These are phyloP conservation scores for Suillus weaverae DNA, from an alignment of 768 basidiomycete species.

Conservation along the genomic window DNA sequence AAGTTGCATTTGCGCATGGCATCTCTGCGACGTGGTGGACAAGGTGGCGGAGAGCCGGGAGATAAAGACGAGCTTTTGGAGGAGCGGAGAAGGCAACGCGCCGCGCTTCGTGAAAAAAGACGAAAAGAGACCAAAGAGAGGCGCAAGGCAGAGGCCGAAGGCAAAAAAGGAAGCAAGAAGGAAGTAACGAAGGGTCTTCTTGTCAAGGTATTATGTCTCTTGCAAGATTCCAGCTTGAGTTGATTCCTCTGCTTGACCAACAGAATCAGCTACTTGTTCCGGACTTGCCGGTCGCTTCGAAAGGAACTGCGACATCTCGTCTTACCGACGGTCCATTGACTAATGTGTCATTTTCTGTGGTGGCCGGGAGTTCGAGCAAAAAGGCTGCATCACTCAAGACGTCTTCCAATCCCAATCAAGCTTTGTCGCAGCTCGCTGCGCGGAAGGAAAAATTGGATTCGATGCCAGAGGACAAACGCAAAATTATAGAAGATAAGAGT, in stretches of 20 bases:
- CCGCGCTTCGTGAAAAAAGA: conserved; percentile 80
- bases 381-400: conserved; percentile 60
- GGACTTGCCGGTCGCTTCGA: conserved; percentile 37
- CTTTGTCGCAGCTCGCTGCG: conserved; percentile 74
- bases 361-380: conserved; percentile 52
- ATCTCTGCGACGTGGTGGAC: conserved; percentile 49
- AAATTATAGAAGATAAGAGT: conserved; percentile 50
- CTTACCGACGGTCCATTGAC: conserved; percentile 45
- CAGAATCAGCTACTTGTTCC: conserved; percentile 76
- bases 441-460: conserved; percentile 76
- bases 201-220: conserved; percentile 36
- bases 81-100: conserved; percentile 73
- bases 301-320: conserved; percentile 10
- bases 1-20: conserved; percentile 79
- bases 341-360: conserved; percentile 68
- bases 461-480: conserved; percentile 82
- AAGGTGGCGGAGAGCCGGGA: conserved; percentile 45
- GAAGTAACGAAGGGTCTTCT: conserved; percentile 28
- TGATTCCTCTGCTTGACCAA: neutral
- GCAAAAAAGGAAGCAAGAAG: conserved; percentile 44
- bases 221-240: neutral
- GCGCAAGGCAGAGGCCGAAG: conserved; percentile 64
- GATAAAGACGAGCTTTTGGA: conserved; percentile 83
- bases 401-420: conserved; percentile 46
- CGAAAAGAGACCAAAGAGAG: conserved; percentile 86